These are phyloP conservation scores for Apocynum venetum DNA, from an alignment of 257 asterid species.

Conservation along the genomic window DNA sequence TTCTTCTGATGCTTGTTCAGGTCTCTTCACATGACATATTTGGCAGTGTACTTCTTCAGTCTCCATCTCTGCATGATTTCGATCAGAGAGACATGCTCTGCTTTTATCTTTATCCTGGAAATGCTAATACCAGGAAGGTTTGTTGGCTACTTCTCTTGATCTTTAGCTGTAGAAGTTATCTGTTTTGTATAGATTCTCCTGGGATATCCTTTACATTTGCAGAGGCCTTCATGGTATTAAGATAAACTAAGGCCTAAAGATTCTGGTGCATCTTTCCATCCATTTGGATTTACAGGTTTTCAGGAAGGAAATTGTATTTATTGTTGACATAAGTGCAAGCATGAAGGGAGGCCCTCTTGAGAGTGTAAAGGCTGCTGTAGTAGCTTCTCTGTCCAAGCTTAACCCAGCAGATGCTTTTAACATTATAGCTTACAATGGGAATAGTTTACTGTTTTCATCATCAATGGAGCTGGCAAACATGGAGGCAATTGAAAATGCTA, in stretches of 20 bases:
- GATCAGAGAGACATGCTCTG: constrained; percentile 86
- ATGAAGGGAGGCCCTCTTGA: constrained; percentile 68
- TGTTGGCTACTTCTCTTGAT: constrained; percentile 10
- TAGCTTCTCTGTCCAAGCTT: constrained; percentile 52
- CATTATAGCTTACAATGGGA: constrained; percentile 57
- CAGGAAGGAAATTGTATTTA: constrained; percentile 62
- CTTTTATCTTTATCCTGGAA: constrained; percentile 68
- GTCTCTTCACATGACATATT: constrained; percentile 53
- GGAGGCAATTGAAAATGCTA: constrained; percentile 43
- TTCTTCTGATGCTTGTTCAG: constrained; percentile 40
- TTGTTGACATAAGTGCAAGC: constrained; percentile 76
- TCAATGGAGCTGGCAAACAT: constrained; percentile 47
- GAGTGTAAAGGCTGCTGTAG: constrained; percentile 50
- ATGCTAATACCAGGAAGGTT: constrained; percentile 43
- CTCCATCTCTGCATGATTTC: constrained; percentile 60
- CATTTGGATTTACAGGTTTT: constrained; percentile 45
- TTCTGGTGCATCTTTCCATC: neutral
- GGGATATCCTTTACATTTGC: neutral
- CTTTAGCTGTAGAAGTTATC: neutral
- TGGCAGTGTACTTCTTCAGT: constrained; percentile 62
- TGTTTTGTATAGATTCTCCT: neutral
- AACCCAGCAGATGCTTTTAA: constrained; percentile 58
- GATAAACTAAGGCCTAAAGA: neutral
- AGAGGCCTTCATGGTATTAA: neutral
- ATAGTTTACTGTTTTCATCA: constrained; percentile 41